Evolutionary conservation across 345 rosid species (phyloP).

Genomic region (Excoecaria agallocha): DNA sequence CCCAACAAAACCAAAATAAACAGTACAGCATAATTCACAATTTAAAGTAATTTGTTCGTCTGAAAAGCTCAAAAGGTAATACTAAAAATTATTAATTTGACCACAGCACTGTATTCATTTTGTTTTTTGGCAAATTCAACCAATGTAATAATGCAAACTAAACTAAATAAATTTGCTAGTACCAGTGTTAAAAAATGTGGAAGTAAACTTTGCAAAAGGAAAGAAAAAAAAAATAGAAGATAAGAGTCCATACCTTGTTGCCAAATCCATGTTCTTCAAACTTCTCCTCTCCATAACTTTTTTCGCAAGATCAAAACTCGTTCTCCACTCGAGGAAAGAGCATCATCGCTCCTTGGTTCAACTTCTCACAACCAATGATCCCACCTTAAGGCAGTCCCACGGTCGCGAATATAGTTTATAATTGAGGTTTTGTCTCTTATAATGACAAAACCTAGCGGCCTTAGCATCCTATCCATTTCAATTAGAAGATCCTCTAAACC

Average conservation of each 20-base stretch:
- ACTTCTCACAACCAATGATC: conserved; percentile 78
- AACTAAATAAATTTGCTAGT: neutral
- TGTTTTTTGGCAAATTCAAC: neutral
- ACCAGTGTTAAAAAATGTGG: neutral
- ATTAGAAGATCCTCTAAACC: conserved; percentile 70
- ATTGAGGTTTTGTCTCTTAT: conserved; percentile 72
- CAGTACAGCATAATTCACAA: neutral
- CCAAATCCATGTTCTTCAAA: neutral
- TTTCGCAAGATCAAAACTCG: conserved; percentile 76
- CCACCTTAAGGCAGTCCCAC: conserved; percentile 65
- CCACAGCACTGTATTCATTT: neutral
- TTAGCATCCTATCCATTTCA: conserved; percentile 88
- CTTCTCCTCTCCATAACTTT: conserved; percentile 57
- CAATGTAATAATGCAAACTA: neutral
- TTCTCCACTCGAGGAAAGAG: conserved; percentile 61
- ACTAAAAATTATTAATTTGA: neutral
- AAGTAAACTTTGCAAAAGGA: neutral
- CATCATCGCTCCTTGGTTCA: conserved; percentile 67
- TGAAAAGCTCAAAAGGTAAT: neutral
- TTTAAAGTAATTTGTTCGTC: neutral
- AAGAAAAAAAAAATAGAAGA: neutral
- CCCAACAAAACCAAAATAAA: neutral
- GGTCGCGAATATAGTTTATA: conserved; percentile 53
- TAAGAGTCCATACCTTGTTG: neutral
- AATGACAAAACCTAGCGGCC: conserved; percentile 80